Evolutionary conservation across 352 stramenopile species (phyloP).

Genomic region (Phytophthora hybrid): DNA sequence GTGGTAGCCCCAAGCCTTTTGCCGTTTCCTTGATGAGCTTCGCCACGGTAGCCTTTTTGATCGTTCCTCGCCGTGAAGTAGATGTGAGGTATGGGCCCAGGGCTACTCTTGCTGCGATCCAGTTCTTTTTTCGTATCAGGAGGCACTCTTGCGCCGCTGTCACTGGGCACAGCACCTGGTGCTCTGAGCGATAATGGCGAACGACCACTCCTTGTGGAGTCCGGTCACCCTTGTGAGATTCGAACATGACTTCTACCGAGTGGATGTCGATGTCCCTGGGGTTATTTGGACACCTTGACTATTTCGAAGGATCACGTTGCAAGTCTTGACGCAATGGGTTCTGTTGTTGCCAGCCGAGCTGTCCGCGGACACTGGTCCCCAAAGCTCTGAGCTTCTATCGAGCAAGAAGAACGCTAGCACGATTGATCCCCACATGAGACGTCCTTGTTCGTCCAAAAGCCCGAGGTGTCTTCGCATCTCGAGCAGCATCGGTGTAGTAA

Average conservation of each 20-base stretch:
- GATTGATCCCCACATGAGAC: slow-evolving; percentile 18
- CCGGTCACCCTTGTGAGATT: slow-evolving; percentile 24
- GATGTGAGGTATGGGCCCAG: slow-evolving; percentile 35
- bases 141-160: slow-evolving; percentile 26
- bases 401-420: slow-evolving; percentile 16
- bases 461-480: slow-evolving; percentile 13
- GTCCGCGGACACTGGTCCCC: slow-evolving; percentile 16
- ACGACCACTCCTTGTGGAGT: slow-evolving; percentile 11
- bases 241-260: slow-evolving; percentile 13
- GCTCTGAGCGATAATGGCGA: slow-evolving; percentile 24
- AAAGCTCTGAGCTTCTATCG: slow-evolving; percentile 35
- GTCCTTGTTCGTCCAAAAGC: not conserved
- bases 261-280: not conserved
- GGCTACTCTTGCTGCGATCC: not conserved
- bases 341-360: not conserved
- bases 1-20: slow-evolving; percentile 7
- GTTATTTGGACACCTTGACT: not conserved
- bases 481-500: slow-evolving; percentile 41
- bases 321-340: slow-evolving; percentile 11
- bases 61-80: not conserved
- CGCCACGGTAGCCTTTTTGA: slow-evolving; percentile 31
- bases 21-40: slow-evolving; percentile 32
- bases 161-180: slow-evolving; percentile 29
- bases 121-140: not conserved
- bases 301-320: slow-evolving; percentile 14